Base-by-base conservation (phyloP, 352 stramenopile genomes). In the Ophiocytium majus region DNA sequence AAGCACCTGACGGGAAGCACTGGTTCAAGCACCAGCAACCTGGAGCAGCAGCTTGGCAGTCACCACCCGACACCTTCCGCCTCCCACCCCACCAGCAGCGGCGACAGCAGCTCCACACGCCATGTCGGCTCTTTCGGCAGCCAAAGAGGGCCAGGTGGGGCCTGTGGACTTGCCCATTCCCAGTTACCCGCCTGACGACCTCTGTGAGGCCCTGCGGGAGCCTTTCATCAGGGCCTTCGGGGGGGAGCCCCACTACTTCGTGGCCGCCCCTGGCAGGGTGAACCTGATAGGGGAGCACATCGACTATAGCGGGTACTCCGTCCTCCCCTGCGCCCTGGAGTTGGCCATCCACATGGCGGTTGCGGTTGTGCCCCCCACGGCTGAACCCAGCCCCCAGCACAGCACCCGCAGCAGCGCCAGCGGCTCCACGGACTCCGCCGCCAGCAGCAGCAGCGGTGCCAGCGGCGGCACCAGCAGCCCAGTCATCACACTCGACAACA, bases 211-310 rank as follows among this genome's bases (percentile, higher is more conserved):
- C 5, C 14, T 57, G 43, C 43, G 43, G 5, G 43, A 57, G 43
- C 64, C 64, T 17, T 76, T 76, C 34, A 17, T 76, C 31, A 17
- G 17, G 17, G 64, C 64, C 31, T 81, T 81, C 50, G 75, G 75
- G 9, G 50, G 5, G 23, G 10, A 32, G n/a, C 75, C 75, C 19
- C 28, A 37, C 1, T 81, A 50, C 36, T 81, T 50, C 17, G 75
- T 92, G 34, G 86, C 90, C 14, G 92, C 92, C 33, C 93, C 93
- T 32, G 93, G 93, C 0, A 91, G 93, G 37, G 92, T 95, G 50
- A 96, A 95, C 82, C 89, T 96, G 76, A 95, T 96, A 37, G 93
- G 93, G 0, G 93, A 95, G 89, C 92, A 95, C 86, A 89, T 96
- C 57, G 92, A 95, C 90, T 96, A 96, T 86, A 91, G 35, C 37